A percentile compares a stretch with the other conserved stretches of the same genome.
phyloP scores from a whole-genome alignment of 2,329 filamentous ascomycete species.

The Laburnicola sp. region DNA sequence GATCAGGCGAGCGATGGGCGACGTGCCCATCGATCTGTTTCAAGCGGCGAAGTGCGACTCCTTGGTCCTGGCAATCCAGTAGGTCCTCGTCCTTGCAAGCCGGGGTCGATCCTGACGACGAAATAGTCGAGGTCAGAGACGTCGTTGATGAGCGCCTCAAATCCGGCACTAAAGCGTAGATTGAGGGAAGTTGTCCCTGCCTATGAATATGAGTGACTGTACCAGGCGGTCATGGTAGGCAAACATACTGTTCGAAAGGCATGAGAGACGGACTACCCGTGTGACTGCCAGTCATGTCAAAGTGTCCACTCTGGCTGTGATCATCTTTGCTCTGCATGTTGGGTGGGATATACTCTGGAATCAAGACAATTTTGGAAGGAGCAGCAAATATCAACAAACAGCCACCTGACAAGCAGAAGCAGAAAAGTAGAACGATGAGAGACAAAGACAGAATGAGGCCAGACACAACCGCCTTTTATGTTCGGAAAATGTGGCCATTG shows the following conservation, averaged over 20 bases:
- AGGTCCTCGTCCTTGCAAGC: too few relatives aligned
- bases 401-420: not conserved
- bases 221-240: not conserved
- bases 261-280: too few relatives aligned
- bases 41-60: too few relatives aligned
- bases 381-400: not conserved
- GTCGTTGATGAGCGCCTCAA: not conserved
- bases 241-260: too few relatives aligned
- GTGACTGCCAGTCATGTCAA: too few relatives aligned
- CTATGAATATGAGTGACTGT: not conserved
- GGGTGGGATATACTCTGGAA: too few relatives aligned
- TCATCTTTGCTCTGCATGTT: too few relatives aligned
- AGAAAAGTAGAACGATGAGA: not conserved
- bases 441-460: not conserved
- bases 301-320: too few relatives aligned
- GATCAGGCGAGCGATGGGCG: too few relatives aligned
- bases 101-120: not conserved
- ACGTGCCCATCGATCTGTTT: too few relatives aligned
- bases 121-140: not conserved
- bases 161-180: not conserved
- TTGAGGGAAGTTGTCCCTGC: not conserved
- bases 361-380: too few relatives aligned
- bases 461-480: conserved; percentile 11
- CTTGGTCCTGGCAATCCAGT: too few relatives aligned
- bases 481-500: conserved; percentile 7